Conservation (phyloP, 306 rosid species). For the Sechiopsis laciniata region DNA sequence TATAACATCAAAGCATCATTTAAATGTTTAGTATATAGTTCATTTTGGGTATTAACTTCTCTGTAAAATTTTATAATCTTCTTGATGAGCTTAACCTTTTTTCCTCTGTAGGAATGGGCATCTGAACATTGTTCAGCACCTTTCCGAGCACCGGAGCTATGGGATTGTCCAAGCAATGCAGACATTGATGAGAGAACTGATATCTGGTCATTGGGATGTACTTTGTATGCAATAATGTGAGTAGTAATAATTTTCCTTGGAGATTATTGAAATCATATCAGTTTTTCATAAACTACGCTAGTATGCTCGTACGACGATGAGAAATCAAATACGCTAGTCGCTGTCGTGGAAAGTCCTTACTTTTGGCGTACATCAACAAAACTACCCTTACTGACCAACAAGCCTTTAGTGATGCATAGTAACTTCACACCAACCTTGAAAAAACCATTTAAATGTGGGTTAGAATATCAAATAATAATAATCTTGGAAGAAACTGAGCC, state of each 20-base stretch:
- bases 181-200: slow-evolving; percentile 96
- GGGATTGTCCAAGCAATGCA: slow-evolving; percentile 97
- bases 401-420: not conserved
- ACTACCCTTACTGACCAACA: not conserved
- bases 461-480: not conserved
- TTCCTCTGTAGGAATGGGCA: slow-evolving; percentile 85
- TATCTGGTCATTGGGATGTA: slow-evolving; percentile 96
- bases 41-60: not conserved
- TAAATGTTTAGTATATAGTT: not conserved
- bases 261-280: slow-evolving; percentile 1
- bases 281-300: not conserved
- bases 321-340: not conserved
- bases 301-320: not conserved
- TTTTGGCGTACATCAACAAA: not conserved
- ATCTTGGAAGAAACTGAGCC: not conserved
- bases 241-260: slow-evolving; percentile 25
- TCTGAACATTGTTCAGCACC: slow-evolving; percentile 98
- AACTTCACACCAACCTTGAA: not conserved
- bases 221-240: slow-evolving; percentile 92
- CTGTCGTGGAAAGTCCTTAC: not conserved
- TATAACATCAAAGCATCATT: too few species aligned
- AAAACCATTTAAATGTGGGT: not conserved
- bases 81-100: not conserved
- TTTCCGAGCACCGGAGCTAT: slow-evolving; percentile 93
- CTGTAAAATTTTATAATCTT: not conserved